These are phyloP conservation scores for Glarea lozoyensis DNA, from an alignment of 495 filamentous ascomycete species.

Conservation along the genomic window DNA sequence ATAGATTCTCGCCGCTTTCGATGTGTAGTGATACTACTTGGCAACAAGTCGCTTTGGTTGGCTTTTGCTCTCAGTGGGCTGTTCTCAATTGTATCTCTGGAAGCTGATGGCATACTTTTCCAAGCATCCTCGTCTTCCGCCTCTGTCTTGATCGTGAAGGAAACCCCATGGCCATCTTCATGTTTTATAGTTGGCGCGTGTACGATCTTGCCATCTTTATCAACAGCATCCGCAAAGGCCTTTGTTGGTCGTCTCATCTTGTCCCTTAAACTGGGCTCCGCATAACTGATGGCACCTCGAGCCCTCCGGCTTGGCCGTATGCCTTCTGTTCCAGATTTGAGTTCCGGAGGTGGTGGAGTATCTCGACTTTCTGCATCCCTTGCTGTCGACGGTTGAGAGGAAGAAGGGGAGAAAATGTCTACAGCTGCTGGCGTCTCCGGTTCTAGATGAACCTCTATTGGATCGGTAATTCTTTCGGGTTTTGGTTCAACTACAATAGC, in stretches of 20 bases:
- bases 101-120: conserved; percentile 19
- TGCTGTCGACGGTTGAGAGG: conserved; percentile 28
- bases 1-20: conserved; percentile 17
- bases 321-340: conserved; percentile 9
- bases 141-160: conserved; percentile 16
- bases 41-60: conserved; percentile 6
- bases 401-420: conserved; percentile 26
- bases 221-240: conserved; percentile 63
- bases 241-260: conserved; percentile 84
- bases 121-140: conserved; percentile 17
- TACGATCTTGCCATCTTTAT: conserved; percentile 30
- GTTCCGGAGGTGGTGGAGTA: conserved; percentile 21
- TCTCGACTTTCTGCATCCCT: conserved; percentile 20
- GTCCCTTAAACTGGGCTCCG: conserved; percentile 72
- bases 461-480: conserved; percentile 1
- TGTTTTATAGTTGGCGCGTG: conserved; percentile 10
- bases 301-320: conserved; percentile 52
- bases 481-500: conserved; percentile 2
- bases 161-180: conserved; percentile 1
- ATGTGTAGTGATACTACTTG: conserved; percentile 19
- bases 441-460: conserved; percentile 14
- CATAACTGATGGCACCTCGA: conserved; percentile 65
- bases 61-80: conserved; percentile 20
- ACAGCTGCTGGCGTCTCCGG: conserved; percentile 21
- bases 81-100: conserved; percentile 14